Evolutionary conservation across 805 yeast species (phyloP), one percentile per base, ranked within the genome.

Genomic region (Lipomyces oligophaga): DNA sequence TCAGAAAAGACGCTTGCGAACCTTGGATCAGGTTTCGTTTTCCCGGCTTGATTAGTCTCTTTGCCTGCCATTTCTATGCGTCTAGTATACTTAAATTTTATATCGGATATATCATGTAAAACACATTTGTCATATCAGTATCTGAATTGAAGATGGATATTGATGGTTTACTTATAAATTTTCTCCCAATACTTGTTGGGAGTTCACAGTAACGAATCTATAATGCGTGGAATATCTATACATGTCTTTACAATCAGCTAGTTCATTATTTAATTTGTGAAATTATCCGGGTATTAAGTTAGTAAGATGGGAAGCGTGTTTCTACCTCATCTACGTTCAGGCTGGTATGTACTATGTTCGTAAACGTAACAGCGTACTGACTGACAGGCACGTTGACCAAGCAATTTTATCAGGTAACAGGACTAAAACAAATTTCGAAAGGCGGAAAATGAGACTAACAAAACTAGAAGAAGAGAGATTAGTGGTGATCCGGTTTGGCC

Each of bases 401-500:
- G 96, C 98, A 5, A 93, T 93, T 31, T 72, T 93, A 19, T 79
- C 87, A n/a, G 52, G 58, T 45, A 38, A 25, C 30, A 20, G 8
- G 7, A 26, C 8, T 16, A 5, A 19, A 36, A 1, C 11, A 4
- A 5, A 16, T n/a, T 0, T 4, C 5, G 26, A 6, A 28, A 28
- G 8, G 5, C 5, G 16, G 28, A 21, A 26, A 38, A 3, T 8
- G 3, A 24, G 11, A 45, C 34, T 38, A n/a, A 11, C 13, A 16
- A 5, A 4, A 16, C 22, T 15, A 5, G 98, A 93, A 61, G 94
- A 85, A 48, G 95, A 86, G 41, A 69, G 96, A 47, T 66, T 93
- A 5, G 97, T 93, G 21, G 81, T 89, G 8, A 78, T 93, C 15
- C 72, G 98, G 30, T 93, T 93, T 64, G 98, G 98, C 1, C 69